phyloP scores from a whole-genome alignment of 768 basidiomycete genomes.

The Phallus indusiatus region DNA sequence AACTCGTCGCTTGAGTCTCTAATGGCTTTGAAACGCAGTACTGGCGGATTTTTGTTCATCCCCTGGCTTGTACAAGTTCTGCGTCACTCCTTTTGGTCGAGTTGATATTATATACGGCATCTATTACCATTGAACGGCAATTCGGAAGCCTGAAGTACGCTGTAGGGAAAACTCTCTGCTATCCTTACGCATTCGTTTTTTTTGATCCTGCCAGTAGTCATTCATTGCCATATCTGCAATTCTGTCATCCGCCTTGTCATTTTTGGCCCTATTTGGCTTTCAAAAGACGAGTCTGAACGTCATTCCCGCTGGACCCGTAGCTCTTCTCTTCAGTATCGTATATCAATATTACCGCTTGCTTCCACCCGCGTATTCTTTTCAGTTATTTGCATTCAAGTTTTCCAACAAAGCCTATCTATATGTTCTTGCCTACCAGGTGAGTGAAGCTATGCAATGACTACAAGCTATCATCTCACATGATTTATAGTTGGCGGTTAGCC shows the following conservation, averaged over 20 bases:
- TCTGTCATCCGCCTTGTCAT: slow-evolving; percentile 59
- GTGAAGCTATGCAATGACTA: too few species aligned
- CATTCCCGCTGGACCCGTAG: slow-evolving; percentile 68
- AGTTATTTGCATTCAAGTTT: slow-evolving; percentile 62
- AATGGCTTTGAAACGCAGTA: slow-evolving; percentile 44
- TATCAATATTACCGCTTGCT: slow-evolving; percentile 79
- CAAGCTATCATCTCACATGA: background rate
- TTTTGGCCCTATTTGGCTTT: slow-evolving; percentile 54
- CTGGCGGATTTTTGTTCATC: slow-evolving; percentile 72
- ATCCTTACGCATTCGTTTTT: slow-evolving; percentile 21
- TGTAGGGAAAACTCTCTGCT: too few species aligned
- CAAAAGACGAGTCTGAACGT: slow-evolving; percentile 61
- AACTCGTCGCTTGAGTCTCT: background rate
- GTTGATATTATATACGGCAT: slow-evolving; percentile 62
- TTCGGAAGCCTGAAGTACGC: slow-evolving; percentile 87
- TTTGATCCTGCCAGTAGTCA: slow-evolving; percentile 40
- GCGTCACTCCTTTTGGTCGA: slow-evolving; percentile 76
- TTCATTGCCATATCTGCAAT: slow-evolving; percentile 62
- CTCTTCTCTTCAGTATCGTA: slow-evolving; percentile 67
- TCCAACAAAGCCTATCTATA: slow-evolving; percentile 73
- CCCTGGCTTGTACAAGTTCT: slow-evolving; percentile 72
- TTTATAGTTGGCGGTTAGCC: slow-evolving; percentile 60
- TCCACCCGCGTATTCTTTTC: slow-evolving; percentile 66
- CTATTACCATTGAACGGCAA: slow-evolving; percentile 66
- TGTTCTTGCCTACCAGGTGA: slow-evolving; percentile 62